These are phyloP conservation scores for Phytophthora gonapodyides DNA, from an alignment of 352 stramenopile genomes.

Conservation along the genomic window DNA sequence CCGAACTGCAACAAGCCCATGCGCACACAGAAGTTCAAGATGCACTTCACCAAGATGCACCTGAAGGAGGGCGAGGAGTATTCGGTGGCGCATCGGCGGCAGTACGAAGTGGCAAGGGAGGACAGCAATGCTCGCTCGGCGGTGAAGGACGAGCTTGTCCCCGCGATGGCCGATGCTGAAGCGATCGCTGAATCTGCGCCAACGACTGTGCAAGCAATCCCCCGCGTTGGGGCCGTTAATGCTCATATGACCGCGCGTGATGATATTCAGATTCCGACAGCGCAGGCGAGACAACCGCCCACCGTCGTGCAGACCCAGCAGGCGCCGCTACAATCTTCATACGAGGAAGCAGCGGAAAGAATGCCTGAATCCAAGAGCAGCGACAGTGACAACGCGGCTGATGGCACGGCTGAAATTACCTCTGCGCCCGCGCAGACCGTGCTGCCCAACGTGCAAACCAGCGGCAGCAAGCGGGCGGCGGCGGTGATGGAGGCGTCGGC, in stretches of 20 bases:
- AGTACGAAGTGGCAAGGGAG: conserved; percentile 77
- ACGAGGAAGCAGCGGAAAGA: conserved; percentile 9
- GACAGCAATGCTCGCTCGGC: conserved; percentile 39
- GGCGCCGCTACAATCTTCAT: conserved; percentile 3
- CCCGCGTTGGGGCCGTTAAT: conserved; percentile 8
- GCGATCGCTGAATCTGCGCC: conserved; percentile 3
- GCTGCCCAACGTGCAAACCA: conserved; percentile 16
- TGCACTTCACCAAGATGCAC: conserved; percentile 81
- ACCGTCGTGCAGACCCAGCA: conserved; percentile 13
- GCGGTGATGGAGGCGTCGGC: conserved; percentile 30
- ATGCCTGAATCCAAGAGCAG: conserved; percentile 1
- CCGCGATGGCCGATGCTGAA: neutral
- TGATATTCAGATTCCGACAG: conserved; percentile 15
- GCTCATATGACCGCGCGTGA: conserved; percentile 5
- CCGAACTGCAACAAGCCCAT: conserved; percentile 83
- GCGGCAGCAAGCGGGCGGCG: conserved; percentile 36
- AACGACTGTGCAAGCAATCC: conserved; percentile 6
- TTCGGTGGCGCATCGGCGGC: conserved; percentile 73
- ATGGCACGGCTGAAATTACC: neutral
- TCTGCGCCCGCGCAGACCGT: neutral
- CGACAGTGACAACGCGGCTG: conserved; percentile 1
- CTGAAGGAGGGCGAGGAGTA: conserved; percentile 80
- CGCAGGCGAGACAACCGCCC: conserved; percentile 17
- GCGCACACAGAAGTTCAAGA: conserved; percentile 89
- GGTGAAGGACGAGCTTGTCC: conserved; percentile 17